Evolutionary conservation across 2,329 filamentous ascomycete genomes (phyloP), one percentile per base, ranked within the genome.

Genomic region (Corynespora cassiicola): DNA sequence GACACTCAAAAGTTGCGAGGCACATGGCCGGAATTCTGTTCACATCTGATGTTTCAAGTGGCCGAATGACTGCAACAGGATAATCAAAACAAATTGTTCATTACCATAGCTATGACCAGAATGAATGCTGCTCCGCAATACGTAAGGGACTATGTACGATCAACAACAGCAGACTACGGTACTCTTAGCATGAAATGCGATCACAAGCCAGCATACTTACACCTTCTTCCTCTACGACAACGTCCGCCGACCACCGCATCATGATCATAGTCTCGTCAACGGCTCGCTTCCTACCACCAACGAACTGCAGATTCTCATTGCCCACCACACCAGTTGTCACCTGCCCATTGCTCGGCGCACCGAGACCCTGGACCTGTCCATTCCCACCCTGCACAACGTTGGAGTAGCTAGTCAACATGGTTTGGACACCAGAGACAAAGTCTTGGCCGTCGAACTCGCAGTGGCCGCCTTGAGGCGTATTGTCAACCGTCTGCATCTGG

Each of bases 381-480:
- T 73, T 68, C 0, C 76, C 77, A 21, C 76, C 75, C 49, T 76
- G 76, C 63, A 82, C 74, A 11, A 82, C 69, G 36, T 73, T 74
- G 3, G 71, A 69, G 57, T 75, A 83, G 47, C 73, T 78, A 19
- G 76, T 66, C 7, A 75, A 66, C 66, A 82, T 75, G n/a, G 79
- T 66, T 66, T 82, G 79, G 20, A 82, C 75, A 8, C 80, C 79
- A n/a, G 68, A 73, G 7, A 75, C 73, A 47, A 82, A 83, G 7
- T 63, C 75, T 51, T 75, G 47, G 9, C 67, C 75, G 54, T 83
- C 80, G 42, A 83, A 83, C 35, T 72, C 78, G 65, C 80, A 83
- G 59, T 83, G 80, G 0, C 79, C 79, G 23, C 78, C 79, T 15
- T 69, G 63, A 2, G 79, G 79, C 3, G 74, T 72, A 47, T 79